Base-by-base conservation (phyloP, 345 rosid genomes). In the Hibiscus tridactylites region DNA sequence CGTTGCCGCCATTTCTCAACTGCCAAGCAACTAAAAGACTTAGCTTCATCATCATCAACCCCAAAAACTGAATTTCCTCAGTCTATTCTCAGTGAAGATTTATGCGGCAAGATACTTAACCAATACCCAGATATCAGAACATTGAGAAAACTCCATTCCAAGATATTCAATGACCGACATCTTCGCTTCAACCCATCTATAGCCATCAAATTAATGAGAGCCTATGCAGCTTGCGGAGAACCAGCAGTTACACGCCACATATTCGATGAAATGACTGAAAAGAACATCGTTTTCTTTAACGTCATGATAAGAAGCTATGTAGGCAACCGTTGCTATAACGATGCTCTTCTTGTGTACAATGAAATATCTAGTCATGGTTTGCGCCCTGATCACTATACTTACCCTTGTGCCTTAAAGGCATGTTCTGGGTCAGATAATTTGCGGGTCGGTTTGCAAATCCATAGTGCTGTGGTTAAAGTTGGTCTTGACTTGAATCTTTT, bases 261-360 rank as follows among this genome's bases (percentile, higher is more conserved):
- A 76, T 91, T 91, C 83, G 97, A 86, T 21, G 85, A 80, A 87
- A 88, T 82, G 78, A 71, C 89, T 16, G 83, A 83, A 13, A 86
- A 85, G 81, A 88, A 87, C 62, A 86, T 87, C 4, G 86, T 91
- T 64, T 81, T 91, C 76, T 77, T 85, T 28, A 87, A 91, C 75
- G 97, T 88, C 44, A 85, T 87, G 90, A 91, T 91, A 16, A 83
- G 97, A 78, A 87, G 94, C 76, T 88, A 83, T 50, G 88, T 85
- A 21, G 87, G 79, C 75, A 87, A 86, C 47, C 71, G 75, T 58
- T 73, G 80, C 13, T 80, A 82, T 54, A 76, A 52, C 11, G 88
- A 86, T 67, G 92, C 85, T 63, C 74, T 91, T 28, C 74, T 72
- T 69, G 62, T 87, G 24, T 85, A 68, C 72, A 79, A 74, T 69